Evolutionary conservation across 371 early-diverging fungal species (phyloP), one percentile per base, ranked within the genome.

Genomic region (Phascolomyces articulosus): DNA sequence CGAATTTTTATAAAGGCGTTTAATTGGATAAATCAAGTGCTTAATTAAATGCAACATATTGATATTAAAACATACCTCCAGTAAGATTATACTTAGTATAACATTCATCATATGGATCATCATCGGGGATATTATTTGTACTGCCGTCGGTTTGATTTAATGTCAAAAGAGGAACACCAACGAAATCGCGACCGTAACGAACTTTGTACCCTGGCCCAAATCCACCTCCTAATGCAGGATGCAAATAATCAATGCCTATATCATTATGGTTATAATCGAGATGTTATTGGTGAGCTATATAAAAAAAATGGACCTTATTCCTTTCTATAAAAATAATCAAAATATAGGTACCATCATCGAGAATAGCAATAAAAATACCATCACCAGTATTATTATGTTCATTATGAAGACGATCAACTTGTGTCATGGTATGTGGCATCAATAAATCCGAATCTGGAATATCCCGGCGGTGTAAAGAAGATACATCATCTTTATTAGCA

Each of bases 191-290:
- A 24, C 90, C 91, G 38, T 74, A 80, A 3, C 69, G 71, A n/a
- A 91, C 83, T 64, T 87, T 88, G 67, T 70, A 80, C 3, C 72
- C 74, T 54, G 62, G 55, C 4, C 92, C 92, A 59, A 88, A 89
- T 40, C 90, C 82, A 10, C 89, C 89, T 28, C 90, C 91, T 21
- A 93, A 73, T 13, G 90, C 91, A 31, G 91, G 91, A 62, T 92
- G 93, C 56, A 63, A 68, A 66, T 84, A 88, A 55, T 88, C 86
- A 26, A 88, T 64, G 49, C 92, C 88, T 67, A 53, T 51, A 31
- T 41, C 10, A 40, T n/a, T 47, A 26, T 44, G n/a, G n/a, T n/a
- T n/a, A n/a, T n/a, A n/a, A n/a, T n/a, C n/a, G n/a, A n/a, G n/a
- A n/a, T n/a, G n/a, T n/a, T n/a, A n/a, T n/a, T n/a, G n/a, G n/a